Base-by-base conservation (phyloP, 2,329 filamentous ascomycete genomes). In the Alternaria rosae region DNA sequence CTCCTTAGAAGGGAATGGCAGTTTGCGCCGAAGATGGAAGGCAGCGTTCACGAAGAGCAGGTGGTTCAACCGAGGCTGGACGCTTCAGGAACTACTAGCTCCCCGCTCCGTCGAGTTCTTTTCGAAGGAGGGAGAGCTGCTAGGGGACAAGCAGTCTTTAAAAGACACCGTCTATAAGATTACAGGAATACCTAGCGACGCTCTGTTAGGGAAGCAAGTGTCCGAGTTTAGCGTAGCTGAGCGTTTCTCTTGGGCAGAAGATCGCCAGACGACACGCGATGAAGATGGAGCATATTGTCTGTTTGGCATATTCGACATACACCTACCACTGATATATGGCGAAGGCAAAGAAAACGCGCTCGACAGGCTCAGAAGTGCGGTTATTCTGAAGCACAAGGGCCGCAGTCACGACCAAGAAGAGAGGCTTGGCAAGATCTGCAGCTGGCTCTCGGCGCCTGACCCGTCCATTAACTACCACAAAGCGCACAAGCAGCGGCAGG, bases 401-500 rank as follows among this genome's bases (percentile, higher is more conserved):
- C n/a, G n/a, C n/a, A n/a, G n/a, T n/a, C n/a, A n/a, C n/a, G n/a
- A n/a, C n/a, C n/a, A n/a, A n/a, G n/a, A n/a, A n/a, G 57, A 64
- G 15, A 66, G 3, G 54, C 51, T 66, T 28, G 6, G 5, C 50
- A 50, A 61, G 20, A 59, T 67, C 1, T n/a, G 44, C 20, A 47
- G 35, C 38, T 81, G 79, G 79, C 69, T 81, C 2, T 74, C 72
- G 1, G 68, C 77, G 2, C 73, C 79, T 11, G 77, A 82, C 57
- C 75, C 76, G 3, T 78, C 75, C 2, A 71, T 59, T 0, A 81
- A 81, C 44, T 70, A 74, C 15, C 71, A 76, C 17, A 70, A 69
- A 58, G 78, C 79, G 17, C 56, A 66, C 6, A 69, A 71, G 23
- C 64, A 66, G 42, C 78, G 71, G 20, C 71, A 81, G 28, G 43